A percentile compares a stretch with the other conserved stretches of the same genome.
Conservation (phyloP, 805 yeast species). For the Candida takata region DNA sequence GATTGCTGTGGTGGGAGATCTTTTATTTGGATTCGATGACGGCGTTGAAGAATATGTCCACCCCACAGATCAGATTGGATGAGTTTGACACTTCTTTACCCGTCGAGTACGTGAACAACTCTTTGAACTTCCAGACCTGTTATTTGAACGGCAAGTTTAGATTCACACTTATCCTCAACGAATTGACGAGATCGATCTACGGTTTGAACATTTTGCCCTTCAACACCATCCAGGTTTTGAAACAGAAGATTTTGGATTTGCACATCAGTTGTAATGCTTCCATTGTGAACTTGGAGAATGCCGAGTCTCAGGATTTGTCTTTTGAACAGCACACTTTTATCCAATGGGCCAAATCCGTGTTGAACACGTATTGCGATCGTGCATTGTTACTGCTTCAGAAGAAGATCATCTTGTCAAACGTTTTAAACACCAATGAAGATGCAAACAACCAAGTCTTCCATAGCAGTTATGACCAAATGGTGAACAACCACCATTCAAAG, state of each 20-base stretch:
- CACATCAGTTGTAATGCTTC: conserved; percentile 44
- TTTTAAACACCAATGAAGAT: conserved; percentile 21
- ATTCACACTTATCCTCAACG: conserved; percentile 45
- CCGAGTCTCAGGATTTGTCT: conserved; percentile 31
- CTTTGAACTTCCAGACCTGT: conserved; percentile 38
- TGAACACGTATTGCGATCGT: conserved; percentile 48
- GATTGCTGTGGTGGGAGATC: conserved; percentile 64
- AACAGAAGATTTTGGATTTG: conserved; percentile 41
- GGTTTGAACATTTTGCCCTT: conserved; percentile 38
- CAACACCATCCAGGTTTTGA: conserved; percentile 36
- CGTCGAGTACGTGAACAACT: conserved; percentile 33
- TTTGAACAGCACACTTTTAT: conserved; percentile 33
- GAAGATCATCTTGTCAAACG: conserved; percentile 27
- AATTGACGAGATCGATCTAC: conserved; percentile 43
- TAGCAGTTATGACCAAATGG: conserved; percentile 24
- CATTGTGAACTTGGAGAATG: conserved; percentile 33
- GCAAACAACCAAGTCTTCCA: conserved; percentile 21
- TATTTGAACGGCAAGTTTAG: conserved; percentile 48
- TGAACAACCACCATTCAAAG: conserved; percentile 21
- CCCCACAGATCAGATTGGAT: conserved; percentile 45
- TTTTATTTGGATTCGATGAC: conserved; percentile 52
- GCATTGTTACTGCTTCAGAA: conserved; percentile 37
- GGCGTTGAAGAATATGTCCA: conserved; percentile 46
- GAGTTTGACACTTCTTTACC: conserved; percentile 56
- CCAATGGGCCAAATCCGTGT: conserved; percentile 40